Base-by-base conservation (phyloP, 768 basidiomycete genomes). In the Pholiota conissans region DNA sequence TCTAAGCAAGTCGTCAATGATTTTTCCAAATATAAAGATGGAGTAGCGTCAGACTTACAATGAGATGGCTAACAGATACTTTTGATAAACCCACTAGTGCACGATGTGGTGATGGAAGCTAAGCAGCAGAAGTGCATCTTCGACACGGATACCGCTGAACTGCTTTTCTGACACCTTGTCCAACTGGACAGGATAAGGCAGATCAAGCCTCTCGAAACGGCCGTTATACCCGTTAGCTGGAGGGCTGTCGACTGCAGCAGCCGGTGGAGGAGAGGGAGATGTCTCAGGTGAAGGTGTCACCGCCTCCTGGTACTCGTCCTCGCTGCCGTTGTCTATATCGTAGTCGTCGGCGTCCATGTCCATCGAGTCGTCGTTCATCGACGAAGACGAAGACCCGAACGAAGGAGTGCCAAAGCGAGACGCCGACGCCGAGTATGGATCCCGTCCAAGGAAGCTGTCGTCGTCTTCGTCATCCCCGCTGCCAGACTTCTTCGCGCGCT, bases 251-350 rank as follows among this genome's bases (percentile, higher is more conserved):
- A 48, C 56, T 45, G 62, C 39, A 14, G 65, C 34, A 4, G 61
- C 30, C 16, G 65, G 66, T 16, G 65, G 62, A 2, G 67, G 68
- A 7, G 73, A 72, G 26, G 75, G 74, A 8, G 73, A 74, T 29
- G 78, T 74, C 37, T 80, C 81, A 16, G 87, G 85, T 3, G 84
- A 84, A 13, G 89, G 89, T 0, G 89, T 90, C 24, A 90, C 84
- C 10, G 85, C 86, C 66, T 91, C 89, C 57, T 87, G 84, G 61
- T 79, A 83, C 53, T 90, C 87, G 50, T 91, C 89, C 49, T 89
- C 86, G 66, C 86, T 89, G 48, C 75, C 77, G 67, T 81, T 77
- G 62, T 87, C 85, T 61, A 75, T 70, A 49, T 80, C 78, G 47
- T 76, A 78, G 60, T 81, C 74, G 58, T 82, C 80, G 48, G 83